These are phyloP conservation scores for Setaria viridis DNA, from an alignment of 202 grass and related monocot species.

Conservation along the genomic window DNA sequence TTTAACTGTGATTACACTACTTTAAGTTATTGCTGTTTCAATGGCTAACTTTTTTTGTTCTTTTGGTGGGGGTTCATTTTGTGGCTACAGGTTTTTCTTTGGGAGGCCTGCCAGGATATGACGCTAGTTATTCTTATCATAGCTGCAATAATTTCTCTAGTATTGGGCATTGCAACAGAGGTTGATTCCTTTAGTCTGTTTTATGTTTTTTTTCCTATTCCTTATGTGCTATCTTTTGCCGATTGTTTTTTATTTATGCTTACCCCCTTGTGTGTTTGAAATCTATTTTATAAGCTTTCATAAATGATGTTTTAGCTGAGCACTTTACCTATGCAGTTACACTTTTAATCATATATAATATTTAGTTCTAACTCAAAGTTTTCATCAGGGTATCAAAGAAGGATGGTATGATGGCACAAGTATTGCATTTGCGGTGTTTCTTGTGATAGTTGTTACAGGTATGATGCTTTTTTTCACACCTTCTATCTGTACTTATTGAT, in stretches of 20 bases:
- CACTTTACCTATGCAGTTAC: background rate
- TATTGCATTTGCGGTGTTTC: conserved; percentile 93
- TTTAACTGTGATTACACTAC: conserved; percentile 18
- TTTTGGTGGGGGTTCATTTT: conserved; percentile 2
- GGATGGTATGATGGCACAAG: conserved; percentile 97
- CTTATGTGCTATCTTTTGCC: background rate
- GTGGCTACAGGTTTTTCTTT: conserved; percentile 78
- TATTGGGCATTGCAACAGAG: conserved; percentile 92
- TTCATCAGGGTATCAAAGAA: conserved; percentile 86
- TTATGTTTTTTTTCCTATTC: background rate
- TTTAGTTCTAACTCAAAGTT: conserved; percentile 50
- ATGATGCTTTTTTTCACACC: conserved; percentile 41
- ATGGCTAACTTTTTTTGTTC: conserved; percentile 3
- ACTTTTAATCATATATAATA: conserved; percentile 26
- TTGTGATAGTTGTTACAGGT: conserved; percentile 99
- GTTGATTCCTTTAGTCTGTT: conserved; percentile 49
- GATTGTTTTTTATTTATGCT: background rate
- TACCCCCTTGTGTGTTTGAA: conserved; percentile 19
- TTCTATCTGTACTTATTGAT: conserved; percentile 6
- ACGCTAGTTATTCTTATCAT: conserved; percentile 94
- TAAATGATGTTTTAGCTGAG: conserved; percentile 6
- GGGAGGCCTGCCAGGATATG: conserved; percentile 94
- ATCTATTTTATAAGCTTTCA: conserved; percentile 21
- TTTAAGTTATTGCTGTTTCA: conserved; percentile 20
- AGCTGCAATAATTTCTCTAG: conserved; percentile 82